Evolutionary conservation across 768 basidiomycete species (phyloP).

Genomic region (Trametes cinnabarina): DNA sequence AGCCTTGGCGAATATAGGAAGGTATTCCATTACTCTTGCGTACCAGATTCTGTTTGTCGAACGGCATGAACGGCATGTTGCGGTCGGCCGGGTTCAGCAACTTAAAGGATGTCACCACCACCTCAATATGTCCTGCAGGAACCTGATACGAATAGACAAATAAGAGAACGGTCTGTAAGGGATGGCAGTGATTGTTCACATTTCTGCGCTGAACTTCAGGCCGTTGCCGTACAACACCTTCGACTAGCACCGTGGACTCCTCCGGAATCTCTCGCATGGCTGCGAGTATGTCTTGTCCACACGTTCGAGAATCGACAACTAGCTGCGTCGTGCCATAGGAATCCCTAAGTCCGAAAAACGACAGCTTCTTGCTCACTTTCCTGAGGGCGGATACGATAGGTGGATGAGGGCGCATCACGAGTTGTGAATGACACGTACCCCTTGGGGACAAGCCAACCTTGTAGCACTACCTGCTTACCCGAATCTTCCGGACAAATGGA

Average conservation of each 20-base stretch:
- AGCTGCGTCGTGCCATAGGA: constrained; percentile 77
- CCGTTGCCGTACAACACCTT: constrained; percentile 68
- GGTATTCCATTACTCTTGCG: constrained; percentile 26
- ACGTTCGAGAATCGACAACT: constrained; percentile 47
- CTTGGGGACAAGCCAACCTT: constrained; percentile 81
- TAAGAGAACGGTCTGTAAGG: neutral
- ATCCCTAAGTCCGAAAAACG: constrained; percentile 87
- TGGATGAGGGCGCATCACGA: constrained; percentile 1
- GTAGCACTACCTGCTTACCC: constrained; percentile 54
- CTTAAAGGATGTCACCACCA: constrained; percentile 65
- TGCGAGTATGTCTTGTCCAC: constrained; percentile 31
- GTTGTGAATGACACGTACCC: constrained; percentile 51
- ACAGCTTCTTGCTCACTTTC: constrained; percentile 63
- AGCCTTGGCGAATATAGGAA: neutral
- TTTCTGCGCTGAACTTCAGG: constrained; percentile 60
- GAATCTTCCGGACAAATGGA: constrained; percentile 21
- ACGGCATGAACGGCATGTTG: constrained; percentile 82
- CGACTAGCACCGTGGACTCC: constrained; percentile 75
- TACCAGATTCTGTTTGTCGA: constrained; percentile 72
- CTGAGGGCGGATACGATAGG: constrained; percentile 38
- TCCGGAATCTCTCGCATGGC: constrained; percentile 62
- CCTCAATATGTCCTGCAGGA: constrained; percentile 75
- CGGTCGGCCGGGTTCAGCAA: constrained; percentile 77
- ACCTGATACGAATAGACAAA: constrained; percentile 37
- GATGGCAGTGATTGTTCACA: constrained; percentile 34